A percentile compares a stretch with the other conserved stretches of the same genome.
These are phyloP conservation scores for Penicillium sp. DNA, from an alignment of 2,329 filamentous ascomycete species.

Conservation along the genomic window DNA sequence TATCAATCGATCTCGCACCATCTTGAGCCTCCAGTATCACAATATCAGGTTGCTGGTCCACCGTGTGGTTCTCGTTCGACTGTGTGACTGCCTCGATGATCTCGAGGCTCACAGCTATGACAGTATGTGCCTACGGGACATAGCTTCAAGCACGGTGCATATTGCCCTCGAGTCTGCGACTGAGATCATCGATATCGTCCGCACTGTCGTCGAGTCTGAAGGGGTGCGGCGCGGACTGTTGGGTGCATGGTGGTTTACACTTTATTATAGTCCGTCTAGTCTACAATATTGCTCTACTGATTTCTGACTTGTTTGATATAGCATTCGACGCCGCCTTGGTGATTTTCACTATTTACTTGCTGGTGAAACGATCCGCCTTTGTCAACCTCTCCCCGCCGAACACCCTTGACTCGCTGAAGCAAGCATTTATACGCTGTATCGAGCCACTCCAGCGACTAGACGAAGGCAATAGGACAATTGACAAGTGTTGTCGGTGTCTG, in stretches of 20 bases:
- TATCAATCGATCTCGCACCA: slow-evolving; percentile 31
- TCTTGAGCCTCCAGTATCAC: slow-evolving; percentile 41
- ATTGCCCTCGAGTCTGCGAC: slow-evolving; percentile 28
- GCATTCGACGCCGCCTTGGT: not conserved
- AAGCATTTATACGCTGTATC: not conserved
- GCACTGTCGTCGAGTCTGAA: slow-evolving; percentile 21
- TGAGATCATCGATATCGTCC: slow-evolving; percentile 31
- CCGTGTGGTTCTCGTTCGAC: slow-evolving; percentile 31
- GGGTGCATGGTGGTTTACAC: slow-evolving; percentile 40
- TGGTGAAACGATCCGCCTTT: not conserved
- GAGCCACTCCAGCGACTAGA: not conserved
- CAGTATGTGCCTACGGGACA: not conserved
- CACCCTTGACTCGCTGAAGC: not conserved
- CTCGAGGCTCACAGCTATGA: not conserved
- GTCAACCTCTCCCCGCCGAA: not conserved
- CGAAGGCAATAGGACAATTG: slow-evolving; percentile 2
- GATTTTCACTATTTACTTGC: not conserved
- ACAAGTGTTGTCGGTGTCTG: slow-evolving; percentile 1
- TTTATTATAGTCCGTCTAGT: slow-evolving; percentile 32
- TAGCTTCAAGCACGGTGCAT: slow-evolving; percentile 19
- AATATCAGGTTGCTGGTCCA: slow-evolving; percentile 42
- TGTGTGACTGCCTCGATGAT: slow-evolving; percentile 2
- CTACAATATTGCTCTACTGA: not conserved
- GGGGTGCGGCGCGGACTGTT: slow-evolving; percentile 22
- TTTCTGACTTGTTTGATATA: not conserved